A percentile compares a stretch with the other conserved stretches of the same genome.
These are phyloP conservation scores for Coemansia sp. DNA, from an alignment of 192 early-diverging fungal species.

Conservation along the genomic window DNA sequence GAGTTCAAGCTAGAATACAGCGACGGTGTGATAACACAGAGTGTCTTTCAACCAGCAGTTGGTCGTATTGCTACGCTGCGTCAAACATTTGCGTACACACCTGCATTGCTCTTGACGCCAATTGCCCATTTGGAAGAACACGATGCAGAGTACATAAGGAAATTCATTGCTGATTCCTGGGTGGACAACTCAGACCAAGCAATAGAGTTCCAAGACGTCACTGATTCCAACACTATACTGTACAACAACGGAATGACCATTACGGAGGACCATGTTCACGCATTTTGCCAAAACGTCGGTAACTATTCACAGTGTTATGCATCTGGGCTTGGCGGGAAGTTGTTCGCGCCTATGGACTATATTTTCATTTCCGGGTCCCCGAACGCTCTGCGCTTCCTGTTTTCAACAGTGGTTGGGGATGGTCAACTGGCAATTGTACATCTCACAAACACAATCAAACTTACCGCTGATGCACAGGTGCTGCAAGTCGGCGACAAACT, in stretches of 20 bases:
- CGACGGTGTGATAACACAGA: constrained; percentile 54
- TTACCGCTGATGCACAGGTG: constrained; percentile 59
- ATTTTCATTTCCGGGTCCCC: constrained; percentile 58
- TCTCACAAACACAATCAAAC: constrained; percentile 78
- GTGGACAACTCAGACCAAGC: constrained; percentile 11
- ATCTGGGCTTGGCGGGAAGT: too few relatives aligned
- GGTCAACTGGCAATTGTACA: constrained; percentile 85
- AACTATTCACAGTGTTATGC: too few relatives aligned
- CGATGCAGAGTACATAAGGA: neutral
- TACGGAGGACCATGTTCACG: constrained; percentile 4
- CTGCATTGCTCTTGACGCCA: constrained; percentile 10
- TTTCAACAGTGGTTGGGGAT: constrained; percentile 79
- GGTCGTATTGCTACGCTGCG: constrained; percentile 35
- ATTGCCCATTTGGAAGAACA: constrained; percentile 11
- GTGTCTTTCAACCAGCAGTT: constrained; percentile 40
- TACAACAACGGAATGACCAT: constrained; percentile 2
- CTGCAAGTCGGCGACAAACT: constrained; percentile 72
- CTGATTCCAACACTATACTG: neutral
- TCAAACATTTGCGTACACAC: constrained; percentile 13
- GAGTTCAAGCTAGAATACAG: constrained; percentile 75
- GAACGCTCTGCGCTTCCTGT: constrained; percentile 72
- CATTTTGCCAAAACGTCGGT: constrained; percentile 24
- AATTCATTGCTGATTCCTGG: constrained; percentile 11
- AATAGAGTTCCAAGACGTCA: constrained; percentile 7
- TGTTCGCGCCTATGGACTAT: neutral